Conservation (phyloP, 1,139 yeast species). For the Insectozyma bohioensis region DNA sequence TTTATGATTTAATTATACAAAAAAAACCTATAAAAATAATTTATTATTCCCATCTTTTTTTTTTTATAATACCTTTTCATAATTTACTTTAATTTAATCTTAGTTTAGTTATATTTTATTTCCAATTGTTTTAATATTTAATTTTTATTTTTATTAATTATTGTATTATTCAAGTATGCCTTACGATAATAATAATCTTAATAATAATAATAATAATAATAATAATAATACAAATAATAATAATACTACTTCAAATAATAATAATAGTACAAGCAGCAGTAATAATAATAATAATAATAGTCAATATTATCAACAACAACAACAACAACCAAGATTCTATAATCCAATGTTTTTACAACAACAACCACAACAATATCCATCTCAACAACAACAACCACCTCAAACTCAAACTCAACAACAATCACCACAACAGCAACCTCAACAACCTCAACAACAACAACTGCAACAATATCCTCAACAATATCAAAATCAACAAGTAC, state of each 20-base stretch:
- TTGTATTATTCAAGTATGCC: neutral
- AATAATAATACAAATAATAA: constrained; percentile 1
- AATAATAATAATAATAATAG: constrained; percentile 4
- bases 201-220: neutral
- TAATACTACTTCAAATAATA: constrained; percentile 1
- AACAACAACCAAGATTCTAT: constrained; percentile 4
- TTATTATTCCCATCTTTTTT: neutral
- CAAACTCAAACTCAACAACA: constrained; percentile 7
- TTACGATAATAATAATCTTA: neutral
- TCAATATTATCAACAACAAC: constrained; percentile 4
- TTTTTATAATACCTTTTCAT: no score
- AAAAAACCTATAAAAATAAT: neutral
- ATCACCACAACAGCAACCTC: constrained; percentile 1
- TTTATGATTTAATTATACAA: neutral
- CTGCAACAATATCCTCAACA: constrained; percentile 7
- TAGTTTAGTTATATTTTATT: neutral
- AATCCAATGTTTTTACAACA: neutral
- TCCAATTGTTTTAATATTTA: no score
- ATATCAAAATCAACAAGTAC: constrained; percentile 8
- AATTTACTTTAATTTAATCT: no score
- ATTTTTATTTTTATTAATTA: constrained; percentile 1
- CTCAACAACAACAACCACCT: constrained; percentile 6
- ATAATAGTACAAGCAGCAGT: constrained; percentile 1
- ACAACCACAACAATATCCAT: constrained; percentile 3
- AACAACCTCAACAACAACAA: constrained; percentile 1